Evolutionary conservation across 768 basidiomycete species (phyloP), one percentile per base, ranked within the genome.

Genomic region (Mycena kentingensis): DNA sequence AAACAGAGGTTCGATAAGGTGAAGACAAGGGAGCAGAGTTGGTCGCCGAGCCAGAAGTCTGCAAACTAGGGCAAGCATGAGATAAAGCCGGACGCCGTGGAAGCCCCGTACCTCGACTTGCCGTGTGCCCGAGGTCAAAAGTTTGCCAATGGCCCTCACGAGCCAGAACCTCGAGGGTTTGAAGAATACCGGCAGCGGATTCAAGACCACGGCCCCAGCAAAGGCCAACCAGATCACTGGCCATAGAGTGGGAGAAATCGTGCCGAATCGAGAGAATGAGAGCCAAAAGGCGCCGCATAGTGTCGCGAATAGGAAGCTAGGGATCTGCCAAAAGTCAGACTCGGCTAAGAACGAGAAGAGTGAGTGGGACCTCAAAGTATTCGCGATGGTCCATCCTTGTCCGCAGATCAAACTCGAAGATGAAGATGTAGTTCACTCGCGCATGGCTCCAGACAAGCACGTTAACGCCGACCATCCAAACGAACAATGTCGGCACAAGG

Each of bases 401-500:
- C 51, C 84, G 77, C 21, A 84, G 64, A 56, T 92, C 81, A 48
- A 95, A 67, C 66, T 89, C 91, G 62, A 95, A 90, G 29, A 95
- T 90, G 67, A 98, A 96, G n/a, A 85, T 80, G 62, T 94, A 96
- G 65, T 98, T 98, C 60, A 99, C 93, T 39, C 88, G 78, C 5
- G 85, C 74, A 4, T 71, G 69, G 0, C 82, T 76, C 88, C 90
- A 99, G 0, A 86, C 87, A 19, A 85, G 60, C 4, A 98, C 58
- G 65, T 99, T 98, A n/a, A 89, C 51, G 22, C 91, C 89, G 48
- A 98, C 81, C 1, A 97, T 71, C 27, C 92, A 54, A 2, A 83
- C 75, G 63, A 97, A 88, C 3, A 96, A 55, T 5, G 86, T 75
- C 0, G 94, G 93, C 3, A 97, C 67, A 37, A 84, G 68, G 22